These are phyloP conservation scores for Verbascum thapsus DNA, from an alignment of 257 asterid species.

Conservation along the genomic window DNA sequence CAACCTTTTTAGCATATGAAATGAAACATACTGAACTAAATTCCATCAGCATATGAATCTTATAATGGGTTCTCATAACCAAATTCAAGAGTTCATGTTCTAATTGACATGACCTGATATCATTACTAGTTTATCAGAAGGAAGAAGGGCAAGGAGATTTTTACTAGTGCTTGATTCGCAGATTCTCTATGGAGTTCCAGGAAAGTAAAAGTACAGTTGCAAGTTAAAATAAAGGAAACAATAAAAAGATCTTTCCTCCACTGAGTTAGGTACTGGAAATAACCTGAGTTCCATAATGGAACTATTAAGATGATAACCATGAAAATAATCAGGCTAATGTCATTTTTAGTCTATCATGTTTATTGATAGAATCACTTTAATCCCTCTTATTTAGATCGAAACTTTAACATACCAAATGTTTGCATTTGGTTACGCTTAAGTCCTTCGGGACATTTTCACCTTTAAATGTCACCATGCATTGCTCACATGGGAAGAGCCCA, in stretches of 20 bases:
- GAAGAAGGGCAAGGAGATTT: slow-evolving; percentile 8
- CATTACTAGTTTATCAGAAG: slow-evolving; percentile 17
- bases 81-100: slow-evolving; percentile 15
- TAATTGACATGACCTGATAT: neutral
- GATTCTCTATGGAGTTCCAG: slow-evolving; percentile 6
- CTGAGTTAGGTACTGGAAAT: slow-evolving; percentile 15
- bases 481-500: no score
- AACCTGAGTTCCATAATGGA: slow-evolving; percentile 6
- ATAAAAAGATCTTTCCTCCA: slow-evolving; percentile 7
- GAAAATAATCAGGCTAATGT: no score
- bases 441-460: no score
- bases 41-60: neutral
- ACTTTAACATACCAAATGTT: no score
- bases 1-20: neutral
- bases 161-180: slow-evolving; percentile 2
- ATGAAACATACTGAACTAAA: neutral
- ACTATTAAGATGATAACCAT: slow-evolving; percentile 15
- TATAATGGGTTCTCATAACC: slow-evolving; percentile 7
- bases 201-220: neutral
- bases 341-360: no score
- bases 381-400: no score
- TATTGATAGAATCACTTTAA: no score
- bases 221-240: slow-evolving; percentile 17
- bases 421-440: no score
- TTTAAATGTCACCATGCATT: no score